phyloP scores from a whole-genome alignment of 192 early-diverging fungal genomes.

The Linnemannia elongata region DNA sequence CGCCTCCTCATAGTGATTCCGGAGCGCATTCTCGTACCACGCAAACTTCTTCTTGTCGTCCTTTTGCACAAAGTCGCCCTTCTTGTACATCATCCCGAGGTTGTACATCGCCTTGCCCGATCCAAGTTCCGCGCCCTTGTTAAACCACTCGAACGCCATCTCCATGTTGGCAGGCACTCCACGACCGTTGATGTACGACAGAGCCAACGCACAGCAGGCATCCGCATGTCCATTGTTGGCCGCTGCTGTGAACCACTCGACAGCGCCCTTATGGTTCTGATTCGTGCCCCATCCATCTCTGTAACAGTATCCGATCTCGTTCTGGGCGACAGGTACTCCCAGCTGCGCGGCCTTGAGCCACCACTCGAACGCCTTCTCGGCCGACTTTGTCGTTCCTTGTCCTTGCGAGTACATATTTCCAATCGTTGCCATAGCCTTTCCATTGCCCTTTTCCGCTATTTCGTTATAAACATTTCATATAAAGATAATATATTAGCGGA shows the following conservation, averaged over 20 bases:
- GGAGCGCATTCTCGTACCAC: slow-evolving; percentile 73
- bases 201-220: slow-evolving; percentile 84
- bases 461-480: neutral
- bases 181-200: slow-evolving; percentile 84
- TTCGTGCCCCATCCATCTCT: slow-evolving; percentile 72
- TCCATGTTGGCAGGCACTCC: slow-evolving; percentile 67
- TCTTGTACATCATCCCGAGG: slow-evolving; percentile 80
- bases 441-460: slow-evolving; percentile 55
- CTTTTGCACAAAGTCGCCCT: slow-evolving; percentile 69
- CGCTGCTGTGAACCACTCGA: slow-evolving; percentile 72
- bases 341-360: slow-evolving; percentile 66
- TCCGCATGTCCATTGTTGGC: slow-evolving; percentile 80
- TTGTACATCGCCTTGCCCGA: slow-evolving; percentile 77
- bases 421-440: slow-evolving; percentile 56
- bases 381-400: slow-evolving; percentile 44
- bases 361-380: slow-evolving; percentile 69
- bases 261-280: slow-evolving; percentile 59
- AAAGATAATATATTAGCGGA: slow-evolving; percentile 8
- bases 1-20: slow-evolving; percentile 68
- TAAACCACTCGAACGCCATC: slow-evolving; percentile 75
- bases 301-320: slow-evolving; percentile 71
- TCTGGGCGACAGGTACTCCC: slow-evolving; percentile 62
- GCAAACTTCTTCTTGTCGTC: slow-evolving; percentile 64
- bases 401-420: slow-evolving; percentile 56
- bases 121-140: slow-evolving; percentile 73